A percentile compares a stretch with the other conserved stretches of the same genome.
These are phyloP conservation scores for Limnanthes douglasii DNA, from an alignment of 345 rosid species.

Conservation along the genomic window DNA sequence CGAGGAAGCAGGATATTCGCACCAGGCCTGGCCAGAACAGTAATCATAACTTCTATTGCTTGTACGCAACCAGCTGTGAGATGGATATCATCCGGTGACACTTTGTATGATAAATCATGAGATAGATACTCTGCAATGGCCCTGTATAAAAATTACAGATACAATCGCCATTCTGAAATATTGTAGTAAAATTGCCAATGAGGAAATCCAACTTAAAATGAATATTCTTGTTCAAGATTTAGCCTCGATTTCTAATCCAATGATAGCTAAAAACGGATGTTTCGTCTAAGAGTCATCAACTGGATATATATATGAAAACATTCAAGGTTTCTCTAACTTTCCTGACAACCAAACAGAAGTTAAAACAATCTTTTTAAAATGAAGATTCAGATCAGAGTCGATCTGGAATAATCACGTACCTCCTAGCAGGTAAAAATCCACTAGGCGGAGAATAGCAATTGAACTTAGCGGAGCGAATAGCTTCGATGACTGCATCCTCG, in stretches of 20 bases:
- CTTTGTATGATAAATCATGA: conserved; percentile 10
- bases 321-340: no score
- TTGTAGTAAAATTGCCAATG: no score
- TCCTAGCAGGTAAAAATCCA: conserved; percentile 48
- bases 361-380: no score
- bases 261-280: no score
- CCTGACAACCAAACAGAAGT: neutral
- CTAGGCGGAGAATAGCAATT: conserved; percentile 29
- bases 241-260: no score
- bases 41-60: conserved; percentile 14
- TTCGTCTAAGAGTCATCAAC: no score
- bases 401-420: no score
- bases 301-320: no score
- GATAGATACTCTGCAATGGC: conserved; percentile 22
- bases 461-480: conserved; percentile 32
- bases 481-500: conserved; percentile 37
- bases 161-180: no score
- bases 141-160: conserved; percentile 5
- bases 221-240: no score
- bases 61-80: conserved; percentile 19
- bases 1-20: conserved; percentile 22
- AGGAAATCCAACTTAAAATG: no score
- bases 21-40: conserved; percentile 14
- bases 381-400: no score
- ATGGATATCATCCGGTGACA: conserved; percentile 13